These are phyloP conservation scores for Metschnikowia borealis DNA, from an alignment of 805 yeast species.

Conservation along the genomic window DNA sequence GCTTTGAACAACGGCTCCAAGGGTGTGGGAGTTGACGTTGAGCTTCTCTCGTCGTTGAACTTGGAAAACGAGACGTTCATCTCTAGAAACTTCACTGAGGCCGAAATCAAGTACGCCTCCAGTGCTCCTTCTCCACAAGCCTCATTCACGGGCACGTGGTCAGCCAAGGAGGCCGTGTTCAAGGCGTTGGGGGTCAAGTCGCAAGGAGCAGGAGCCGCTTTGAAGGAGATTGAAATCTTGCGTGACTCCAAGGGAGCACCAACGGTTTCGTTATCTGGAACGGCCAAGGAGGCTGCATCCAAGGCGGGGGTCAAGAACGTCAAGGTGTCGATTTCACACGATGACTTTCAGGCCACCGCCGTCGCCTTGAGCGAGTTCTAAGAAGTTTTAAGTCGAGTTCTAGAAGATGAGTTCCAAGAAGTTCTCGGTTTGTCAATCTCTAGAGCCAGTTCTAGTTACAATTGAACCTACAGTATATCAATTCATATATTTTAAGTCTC, in stretches of 20 bases:
- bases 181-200: conserved; percentile 87
- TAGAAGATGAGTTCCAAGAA: too few species aligned
- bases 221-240: conserved; percentile 83
- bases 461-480: too few species aligned
- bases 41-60: conserved; percentile 76
- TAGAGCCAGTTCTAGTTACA: too few species aligned
- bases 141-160: conserved; percentile 97
- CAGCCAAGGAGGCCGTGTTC: conserved; percentile 98
- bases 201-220: conserved; percentile 92
- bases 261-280: conserved; percentile 68
- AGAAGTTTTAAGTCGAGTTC: neutral
- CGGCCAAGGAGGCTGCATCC: conserved; percentile 70
- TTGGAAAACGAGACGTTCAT: conserved; percentile 86
- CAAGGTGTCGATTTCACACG: conserved; percentile 91
- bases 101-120: conserved; percentile 75
- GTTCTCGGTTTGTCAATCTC: too few species aligned
- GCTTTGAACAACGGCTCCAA: conserved; percentile 54
- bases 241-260: conserved; percentile 80
- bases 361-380: conserved; percentile 75
- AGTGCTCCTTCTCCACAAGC: conserved; percentile 76
- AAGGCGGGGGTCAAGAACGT: conserved; percentile 65
- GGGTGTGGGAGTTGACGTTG: conserved; percentile 97
- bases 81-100: conserved; percentile 83
- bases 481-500: too few species aligned
- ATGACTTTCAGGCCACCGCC: conserved; percentile 95